A percentile compares a stretch with the other conserved stretches of the same genome.
Conservation (phyloP, 805 yeast species). For the Brettanomyces bruxellensis region DNA sequence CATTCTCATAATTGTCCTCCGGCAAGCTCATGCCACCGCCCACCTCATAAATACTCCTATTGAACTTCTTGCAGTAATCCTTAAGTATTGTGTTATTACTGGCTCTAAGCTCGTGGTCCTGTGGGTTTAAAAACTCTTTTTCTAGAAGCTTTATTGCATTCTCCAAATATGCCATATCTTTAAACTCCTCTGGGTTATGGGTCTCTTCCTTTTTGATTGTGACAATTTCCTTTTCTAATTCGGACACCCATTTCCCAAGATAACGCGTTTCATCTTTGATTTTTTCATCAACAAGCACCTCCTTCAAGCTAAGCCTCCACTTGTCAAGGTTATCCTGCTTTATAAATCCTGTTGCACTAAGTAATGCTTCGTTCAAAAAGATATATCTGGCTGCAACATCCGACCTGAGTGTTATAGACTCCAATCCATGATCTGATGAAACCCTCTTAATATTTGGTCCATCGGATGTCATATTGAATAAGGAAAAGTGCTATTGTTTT, state of each 20-base stretch:
- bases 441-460: slow-evolving; percentile 19
- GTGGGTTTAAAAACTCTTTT: slow-evolving; percentile 15
- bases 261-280: slow-evolving; percentile 10
- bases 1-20: slow-evolving; percentile 6
- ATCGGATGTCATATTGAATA: not conserved
- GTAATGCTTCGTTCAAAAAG: slow-evolving; percentile 23
- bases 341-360: slow-evolving; percentile 12
- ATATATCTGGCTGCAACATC: slow-evolving; percentile 26
- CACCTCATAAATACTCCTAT: slow-evolving; percentile 17
- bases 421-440: slow-evolving; percentile 15
- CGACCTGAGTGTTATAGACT: slow-evolving; percentile 24
- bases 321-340: slow-evolving; percentile 4
- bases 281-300: slow-evolving; percentile 10
- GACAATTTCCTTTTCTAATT: slow-evolving; percentile 8
- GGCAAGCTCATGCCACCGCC: slow-evolving; percentile 14
- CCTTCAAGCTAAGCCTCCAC: slow-evolving; percentile 14
- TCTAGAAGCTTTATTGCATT: slow-evolving; percentile 9
- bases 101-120: slow-evolving; percentile 8
- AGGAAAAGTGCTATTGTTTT: not conserved
- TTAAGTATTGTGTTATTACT: slow-evolving; percentile 13
- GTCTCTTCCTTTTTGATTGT: not conserved
- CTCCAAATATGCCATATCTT: slow-evolving; percentile 2
- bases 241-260: slow-evolving; percentile 9
- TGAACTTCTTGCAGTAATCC: slow-evolving; percentile 12
- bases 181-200: slow-evolving; percentile 7